phyloP scores from a whole-genome alignment of 75 land plant species.

The Larix kaempferi region DNA sequence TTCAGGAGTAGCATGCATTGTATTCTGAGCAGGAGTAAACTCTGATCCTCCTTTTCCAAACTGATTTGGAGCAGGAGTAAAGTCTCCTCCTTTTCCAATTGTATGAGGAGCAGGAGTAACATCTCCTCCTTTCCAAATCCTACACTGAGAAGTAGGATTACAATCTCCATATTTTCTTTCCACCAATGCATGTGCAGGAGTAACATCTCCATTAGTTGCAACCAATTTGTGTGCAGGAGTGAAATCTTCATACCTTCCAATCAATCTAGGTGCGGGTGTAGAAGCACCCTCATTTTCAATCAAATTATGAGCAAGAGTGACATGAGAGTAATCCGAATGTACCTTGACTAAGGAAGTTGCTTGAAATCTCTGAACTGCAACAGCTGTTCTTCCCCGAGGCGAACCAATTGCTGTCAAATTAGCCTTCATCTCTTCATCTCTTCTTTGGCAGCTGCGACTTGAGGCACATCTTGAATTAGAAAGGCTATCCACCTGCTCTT shows the following conservation, averaged over 20 bases:
- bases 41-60: background rate
- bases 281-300: background rate
- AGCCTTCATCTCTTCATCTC: background rate
- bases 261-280: background rate
- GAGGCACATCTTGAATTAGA: too few relatives aligned
- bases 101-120: background rate
- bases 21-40: background rate
- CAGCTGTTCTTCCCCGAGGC: background rate
- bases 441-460: background rate
- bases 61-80: background rate
- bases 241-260: conserved; percentile 1
- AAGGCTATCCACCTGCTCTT: background rate
- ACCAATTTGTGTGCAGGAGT: background rate
- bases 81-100: background rate
- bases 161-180: background rate
- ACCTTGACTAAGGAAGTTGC: conserved; percentile 3
- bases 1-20: conserved; percentile 3
- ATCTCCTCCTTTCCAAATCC: background rate
- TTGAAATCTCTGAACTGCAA: background rate
- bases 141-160: background rate
- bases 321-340: background rate
- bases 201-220: background rate
- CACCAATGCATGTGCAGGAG: background rate
- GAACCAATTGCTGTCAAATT: background rate
- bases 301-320: background rate